Evolutionary conservation across 768 basidiomycete genomes (phyloP).

Genomic region (Saitozyma sp.): DNA sequence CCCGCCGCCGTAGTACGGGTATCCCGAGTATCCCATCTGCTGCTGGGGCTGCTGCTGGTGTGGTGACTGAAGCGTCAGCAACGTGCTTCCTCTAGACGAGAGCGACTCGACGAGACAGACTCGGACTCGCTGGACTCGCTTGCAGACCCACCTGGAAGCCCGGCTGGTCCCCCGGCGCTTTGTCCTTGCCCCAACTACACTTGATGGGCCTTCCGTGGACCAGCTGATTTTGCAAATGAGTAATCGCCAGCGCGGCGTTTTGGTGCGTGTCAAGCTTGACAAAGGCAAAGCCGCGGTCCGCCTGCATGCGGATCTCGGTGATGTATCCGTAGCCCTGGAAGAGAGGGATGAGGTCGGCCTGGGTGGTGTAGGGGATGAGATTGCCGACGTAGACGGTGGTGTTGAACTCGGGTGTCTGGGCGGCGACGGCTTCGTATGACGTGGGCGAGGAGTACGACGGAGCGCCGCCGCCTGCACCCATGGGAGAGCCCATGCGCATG

Average conservation of each 20-base stretch:
- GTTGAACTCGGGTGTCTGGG: slow-evolving; percentile 91
- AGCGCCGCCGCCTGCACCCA: neutral
- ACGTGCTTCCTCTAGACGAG: neutral
- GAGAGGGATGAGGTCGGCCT: slow-evolving; percentile 93
- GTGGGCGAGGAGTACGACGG: slow-evolving; percentile 54
- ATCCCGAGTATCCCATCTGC: slow-evolving; percentile 29
- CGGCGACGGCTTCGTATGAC: slow-evolving; percentile 81
- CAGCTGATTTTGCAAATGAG: slow-evolving; percentile 93
- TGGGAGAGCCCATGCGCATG: slow-evolving; percentile 3
- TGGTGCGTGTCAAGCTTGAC: slow-evolving; percentile 98
- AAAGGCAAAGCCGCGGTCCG: slow-evolving; percentile 97
- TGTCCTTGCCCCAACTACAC: slow-evolving; percentile 98
- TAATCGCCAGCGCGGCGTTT: slow-evolving; percentile 96
- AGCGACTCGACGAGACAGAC: neutral
- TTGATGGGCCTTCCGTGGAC: slow-evolving; percentile 97
- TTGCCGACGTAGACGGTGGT: slow-evolving; percentile 98
- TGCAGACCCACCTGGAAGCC: slow-evolving; percentile 54
- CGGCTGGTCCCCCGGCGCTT: slow-evolving; percentile 60
- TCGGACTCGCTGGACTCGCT: slow-evolving; percentile 55
- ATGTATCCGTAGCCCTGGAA: slow-evolving; percentile 95
- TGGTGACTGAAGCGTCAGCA: no score
- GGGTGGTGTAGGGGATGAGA: slow-evolving; percentile 93
- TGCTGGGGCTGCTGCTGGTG: neutral
- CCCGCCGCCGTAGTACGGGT: slow-evolving; percentile 40
- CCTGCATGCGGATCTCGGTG: slow-evolving; percentile 98